Conservation (phyloP, 2,329 filamentous ascomycete genomes). For the Xylariales sp. region DNA sequence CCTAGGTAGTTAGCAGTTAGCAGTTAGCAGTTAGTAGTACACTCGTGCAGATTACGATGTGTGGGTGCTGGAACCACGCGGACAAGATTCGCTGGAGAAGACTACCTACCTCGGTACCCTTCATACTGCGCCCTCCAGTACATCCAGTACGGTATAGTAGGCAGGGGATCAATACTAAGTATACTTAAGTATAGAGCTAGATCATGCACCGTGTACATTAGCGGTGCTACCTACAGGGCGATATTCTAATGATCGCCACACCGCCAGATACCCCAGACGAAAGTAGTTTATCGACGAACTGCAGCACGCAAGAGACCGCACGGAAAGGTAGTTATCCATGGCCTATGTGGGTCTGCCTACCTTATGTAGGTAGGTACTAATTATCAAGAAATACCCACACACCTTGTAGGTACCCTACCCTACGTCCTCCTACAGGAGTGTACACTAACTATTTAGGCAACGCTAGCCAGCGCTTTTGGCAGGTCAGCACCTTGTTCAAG, state of each 20-base stretch:
- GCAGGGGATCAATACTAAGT: not conserved
- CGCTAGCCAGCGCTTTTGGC: slow-evolving; percentile 29
- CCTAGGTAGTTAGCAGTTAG: slow-evolving; percentile 22
- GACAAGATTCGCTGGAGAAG: slow-evolving; percentile 37
- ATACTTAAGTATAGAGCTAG: slow-evolving; percentile 27
- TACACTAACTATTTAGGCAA: slow-evolving; percentile 24
- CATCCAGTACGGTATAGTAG: slow-evolving; percentile 21
- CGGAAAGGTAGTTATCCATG: slow-evolving; percentile 39
- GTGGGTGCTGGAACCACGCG: slow-evolving; percentile 38
- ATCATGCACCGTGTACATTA: slow-evolving; percentile 48
- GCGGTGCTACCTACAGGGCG: slow-evolving; percentile 38
- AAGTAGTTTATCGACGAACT: slow-evolving; percentile 40
- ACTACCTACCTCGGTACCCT: not conserved
- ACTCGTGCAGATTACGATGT: slow-evolving; percentile 28
- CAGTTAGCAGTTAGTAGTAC: too few species aligned
- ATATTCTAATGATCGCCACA: slow-evolving; percentile 43
- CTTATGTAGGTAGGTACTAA: not conserved
- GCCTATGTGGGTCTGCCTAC: slow-evolving; percentile 14
- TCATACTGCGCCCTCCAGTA: too few species aligned
- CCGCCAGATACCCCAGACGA: slow-evolving; percentile 44
- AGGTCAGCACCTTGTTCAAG: slow-evolving; percentile 26
- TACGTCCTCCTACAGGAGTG: too few species aligned
- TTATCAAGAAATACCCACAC: slow-evolving; percentile 2
- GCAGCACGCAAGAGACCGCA: slow-evolving; percentile 35
- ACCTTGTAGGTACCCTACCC: not conserved